Evolutionary conservation across 768 basidiomycete genomes (phyloP), one percentile per base, ranked within the genome.

Genomic region (Pholiota conissans): DNA sequence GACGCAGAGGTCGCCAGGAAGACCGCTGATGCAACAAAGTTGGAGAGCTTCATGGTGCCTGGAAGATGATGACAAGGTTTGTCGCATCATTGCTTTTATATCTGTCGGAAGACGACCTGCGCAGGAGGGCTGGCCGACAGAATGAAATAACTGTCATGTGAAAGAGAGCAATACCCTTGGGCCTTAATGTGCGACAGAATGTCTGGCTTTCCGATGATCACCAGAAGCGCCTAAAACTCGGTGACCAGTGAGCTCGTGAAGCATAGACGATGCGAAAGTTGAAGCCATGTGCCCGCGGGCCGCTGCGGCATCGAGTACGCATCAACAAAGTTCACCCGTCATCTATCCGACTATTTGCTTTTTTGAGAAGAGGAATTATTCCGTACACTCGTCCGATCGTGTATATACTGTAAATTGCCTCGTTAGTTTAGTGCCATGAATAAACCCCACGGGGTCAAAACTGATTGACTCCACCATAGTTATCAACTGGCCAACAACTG

Each of bases 21-120:
- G 37, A 72, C 45, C 28, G 73, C 60, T 45, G 72, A 63, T 16
- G 69, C 61, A 30, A 70, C 55, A 37, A 64, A 63, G n/a, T 59
- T 42, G 37, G 59, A 49, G 42, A 63, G 50, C 61, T 66, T 75
- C 72, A 73, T 73, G 29, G 46, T 62, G 50, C 34, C 22, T 24
- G 22, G 5, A 24, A 45, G 22, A 24, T 10, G 42, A 20, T 24
- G 42, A 45, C 22, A 18, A 42, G 7, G 40, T 24, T 10, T 45
- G 24, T 45, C 42, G 24, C 22, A 9, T 3, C 4, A 11, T 45
- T 10, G 18, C 42, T 45, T 45, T 45, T 45, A 45, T 45, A 45
- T 9, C 42, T 24, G 18, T 45, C 42, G 20, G 22, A 24, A 24
- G 3, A 45, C 9, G 11, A 45, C 18, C 42, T 45, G 42, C 2